A percentile compares a stretch with the other conserved stretches of the same genome.
Conservation (phyloP, 1,284 basidiomycete genomes). For the Exsudoporus floridanus region DNA sequence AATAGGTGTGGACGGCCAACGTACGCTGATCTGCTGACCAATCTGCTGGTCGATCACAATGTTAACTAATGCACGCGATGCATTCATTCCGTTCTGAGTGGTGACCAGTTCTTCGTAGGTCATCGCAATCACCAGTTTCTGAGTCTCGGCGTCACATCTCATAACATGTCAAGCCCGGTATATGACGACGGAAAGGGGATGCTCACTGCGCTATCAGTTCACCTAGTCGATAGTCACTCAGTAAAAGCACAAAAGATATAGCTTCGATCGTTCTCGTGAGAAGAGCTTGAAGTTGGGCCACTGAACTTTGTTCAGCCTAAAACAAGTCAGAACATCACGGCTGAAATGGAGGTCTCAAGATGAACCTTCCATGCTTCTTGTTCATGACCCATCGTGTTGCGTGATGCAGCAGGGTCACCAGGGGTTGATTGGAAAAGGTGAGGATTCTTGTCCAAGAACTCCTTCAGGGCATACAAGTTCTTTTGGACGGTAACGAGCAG, state of each 20-base stretch:
- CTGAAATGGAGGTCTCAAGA: background rate
- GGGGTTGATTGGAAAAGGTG: slow-evolving; percentile 77
- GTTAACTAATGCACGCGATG: slow-evolving; percentile 87
- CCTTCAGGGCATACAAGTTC: slow-evolving; percentile 75
- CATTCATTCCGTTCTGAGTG: slow-evolving; percentile 76
- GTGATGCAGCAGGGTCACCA: slow-evolving; percentile 57
- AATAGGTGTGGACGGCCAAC: slow-evolving; percentile 25
- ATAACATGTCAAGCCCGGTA: slow-evolving; percentile 12
- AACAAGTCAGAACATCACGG: slow-evolving; percentile 11
- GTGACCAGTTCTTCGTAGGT: slow-evolving; percentile 88
- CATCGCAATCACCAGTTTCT: slow-evolving; percentile 64
- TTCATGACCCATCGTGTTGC: slow-evolving; percentile 55
- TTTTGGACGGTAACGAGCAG: slow-evolving; percentile 70
- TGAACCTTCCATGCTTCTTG: slow-evolving; percentile 83
- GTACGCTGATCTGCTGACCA: slow-evolving; percentile 89
- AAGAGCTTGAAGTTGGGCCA: slow-evolving; percentile 70
- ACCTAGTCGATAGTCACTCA: slow-evolving; percentile 89
- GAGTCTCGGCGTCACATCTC: slow-evolving; percentile 70
- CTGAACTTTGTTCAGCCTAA: slow-evolving; percentile 80
- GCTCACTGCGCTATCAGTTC: slow-evolving; percentile 80
- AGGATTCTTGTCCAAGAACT: slow-evolving; percentile 75
- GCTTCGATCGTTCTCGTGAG: slow-evolving; percentile 86
- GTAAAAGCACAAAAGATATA: slow-evolving; percentile 87
- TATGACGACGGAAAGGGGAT: slow-evolving; percentile 4
- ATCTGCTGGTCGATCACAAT: slow-evolving; percentile 98